Percentiles rank a stretch among this genome's conserved stretches.
phyloP scores from a whole-genome alignment of 2,329 filamentous ascomycete genomes.

The Epichloe typhina region DNA sequence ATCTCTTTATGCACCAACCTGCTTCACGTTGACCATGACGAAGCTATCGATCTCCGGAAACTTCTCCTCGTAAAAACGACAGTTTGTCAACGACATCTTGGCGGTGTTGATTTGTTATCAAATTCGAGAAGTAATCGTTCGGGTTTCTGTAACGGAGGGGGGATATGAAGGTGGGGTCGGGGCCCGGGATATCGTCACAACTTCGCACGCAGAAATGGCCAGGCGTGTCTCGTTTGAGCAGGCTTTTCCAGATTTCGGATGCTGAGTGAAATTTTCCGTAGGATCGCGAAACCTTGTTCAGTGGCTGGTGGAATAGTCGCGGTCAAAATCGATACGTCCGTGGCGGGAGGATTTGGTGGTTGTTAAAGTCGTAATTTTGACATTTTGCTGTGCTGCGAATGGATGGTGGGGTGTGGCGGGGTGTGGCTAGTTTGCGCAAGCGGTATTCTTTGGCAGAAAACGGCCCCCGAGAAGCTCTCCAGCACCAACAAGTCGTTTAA shows the following conservation, averaged over 20 bases:
- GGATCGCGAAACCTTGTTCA: background rate
- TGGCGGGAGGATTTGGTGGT: background rate
- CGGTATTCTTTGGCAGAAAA: constrained; percentile 21
- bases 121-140: constrained; percentile 12
- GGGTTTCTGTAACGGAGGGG: constrained; percentile 6
- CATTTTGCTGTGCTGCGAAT: constrained; percentile 23
- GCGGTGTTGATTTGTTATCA: constrained; percentile 40
- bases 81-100: constrained; percentile 91
- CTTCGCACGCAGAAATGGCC: background rate
- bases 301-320: background rate
- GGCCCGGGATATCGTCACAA: constrained; percentile 9
- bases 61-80: constrained; percentile 95
- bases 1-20: constrained; percentile 48
- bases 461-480: background rate
- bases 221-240: background rate
- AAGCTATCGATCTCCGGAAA: constrained; percentile 94
- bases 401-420: constrained; percentile 28
- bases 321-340: background rate
- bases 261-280: background rate
- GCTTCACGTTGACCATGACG: constrained; percentile 99
- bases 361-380: constrained; percentile 22
- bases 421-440: constrained; percentile 20
- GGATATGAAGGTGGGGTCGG: constrained; percentile 17
- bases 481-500: no score
- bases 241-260: background rate